Evolutionary conservation across 805 yeast genomes (phyloP).

Genomic region (Candida verbasci): DNA sequence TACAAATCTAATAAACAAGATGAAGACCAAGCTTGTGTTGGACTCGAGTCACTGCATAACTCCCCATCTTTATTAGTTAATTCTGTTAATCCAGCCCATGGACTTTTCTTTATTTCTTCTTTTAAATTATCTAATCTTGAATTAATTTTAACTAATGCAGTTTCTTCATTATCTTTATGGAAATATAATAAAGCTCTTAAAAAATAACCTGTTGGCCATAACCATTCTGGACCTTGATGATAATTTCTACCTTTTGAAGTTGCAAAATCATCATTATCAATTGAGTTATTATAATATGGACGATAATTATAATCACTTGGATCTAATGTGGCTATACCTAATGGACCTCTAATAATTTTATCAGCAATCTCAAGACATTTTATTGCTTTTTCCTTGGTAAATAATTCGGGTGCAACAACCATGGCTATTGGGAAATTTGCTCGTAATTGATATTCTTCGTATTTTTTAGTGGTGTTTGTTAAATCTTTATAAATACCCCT

Average conservation of each 20-base stretch:
- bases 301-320: slow-evolving; percentile 90
- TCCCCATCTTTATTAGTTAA: slow-evolving; percentile 85
- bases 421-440: slow-evolving; percentile 92
- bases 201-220: slow-evolving; percentile 87
- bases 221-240: slow-evolving; percentile 99
- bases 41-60: slow-evolving; percentile 80
- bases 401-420: slow-evolving; percentile 92
- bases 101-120: slow-evolving; percentile 66
- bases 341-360: slow-evolving; percentile 70
- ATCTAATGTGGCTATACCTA: slow-evolving; percentile 89
- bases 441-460: slow-evolving; percentile 89
- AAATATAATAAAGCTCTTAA: slow-evolving; percentile 68
- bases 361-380: slow-evolving; percentile 74
- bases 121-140: slow-evolving; percentile 60
- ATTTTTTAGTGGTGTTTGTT: slow-evolving; percentile 75
- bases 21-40: slow-evolving; percentile 96
- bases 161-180: slow-evolving; percentile 37
- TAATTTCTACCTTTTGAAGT: slow-evolving; percentile 94
- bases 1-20: slow-evolving; percentile 80
- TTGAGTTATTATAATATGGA: slow-evolving; percentile 80
- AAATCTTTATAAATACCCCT: slow-evolving; percentile 94
- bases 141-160: slow-evolving; percentile 46
- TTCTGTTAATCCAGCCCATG: slow-evolving; percentile 94
- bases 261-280: slow-evolving; percentile 81
- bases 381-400: slow-evolving; percentile 56